Base-by-base conservation (phyloP, 768 basidiomycete genomes). In the Psilocybe subaeruginosa region DNA sequence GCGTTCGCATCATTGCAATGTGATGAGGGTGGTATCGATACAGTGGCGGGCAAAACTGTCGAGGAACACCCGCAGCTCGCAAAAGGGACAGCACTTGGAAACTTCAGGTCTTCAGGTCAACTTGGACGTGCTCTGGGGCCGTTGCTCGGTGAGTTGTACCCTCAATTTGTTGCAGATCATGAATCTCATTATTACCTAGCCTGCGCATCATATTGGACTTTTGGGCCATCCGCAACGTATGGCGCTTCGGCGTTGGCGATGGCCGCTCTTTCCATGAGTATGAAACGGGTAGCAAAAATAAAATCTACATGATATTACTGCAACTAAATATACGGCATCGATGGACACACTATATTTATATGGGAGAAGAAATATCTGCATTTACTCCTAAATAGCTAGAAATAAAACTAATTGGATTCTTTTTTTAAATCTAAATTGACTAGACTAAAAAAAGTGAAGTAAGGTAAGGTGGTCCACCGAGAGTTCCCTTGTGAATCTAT, bases 81-180 rank as follows among this genome's bases (percentile, higher is more conserved):
- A 4, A 93, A 95, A 70, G 97, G 95, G 19, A 84, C 85, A 68
- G 94, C 92, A 1, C 75, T 97, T 41, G 95, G 96, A 33, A 69
- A 83, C 60, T 97, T 97, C 77, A 85, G 96, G 55, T 95, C 93
- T 6, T 86, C 91, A n/a, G 97, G 97, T 17, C 97, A 98, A 72
- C 83, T 99, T 43, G 97, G 97, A 3, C 85, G 97, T 59, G 96
- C 97, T 3, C 79, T 97, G 39, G 97, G 97, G 0, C 97, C 97
- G 4, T 73, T 99, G 4, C 78, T 96, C n/a, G 94, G 94, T 87
- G 74, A 53, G 87, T 68, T 33, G 37, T 19, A 17, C 39, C 4
- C 33, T 8, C 8, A 1, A 30, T 57, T 8, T 14, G 7, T 33
- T n/a, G 37, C 41, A 47, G 14, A 8, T 3, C 7, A 47, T 19